Evolutionary conservation across 1,139 yeast species (phyloP).

Genomic region (Debaryomyces nepalensis): DNA sequence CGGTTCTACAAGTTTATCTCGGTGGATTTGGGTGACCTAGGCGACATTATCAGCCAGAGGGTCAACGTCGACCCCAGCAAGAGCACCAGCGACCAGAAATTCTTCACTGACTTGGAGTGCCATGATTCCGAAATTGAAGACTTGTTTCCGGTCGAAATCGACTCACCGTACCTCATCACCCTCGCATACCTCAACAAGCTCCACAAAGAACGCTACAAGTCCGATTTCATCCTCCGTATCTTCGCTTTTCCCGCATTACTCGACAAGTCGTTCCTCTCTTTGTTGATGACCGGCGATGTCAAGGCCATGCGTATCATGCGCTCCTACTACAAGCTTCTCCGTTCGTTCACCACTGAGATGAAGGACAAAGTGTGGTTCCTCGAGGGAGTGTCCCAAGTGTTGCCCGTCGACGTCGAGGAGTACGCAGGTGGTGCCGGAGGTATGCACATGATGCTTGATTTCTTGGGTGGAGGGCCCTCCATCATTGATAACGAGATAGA

Average conservation of each 20-base stretch:
- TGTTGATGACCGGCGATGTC: constrained; percentile 81
- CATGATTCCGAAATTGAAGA: constrained; percentile 86
- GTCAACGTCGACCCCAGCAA: constrained; percentile 29
- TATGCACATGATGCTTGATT: constrained; percentile 88
- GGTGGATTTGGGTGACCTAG: constrained; percentile 81
- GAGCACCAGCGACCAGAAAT: constrained; percentile 26
- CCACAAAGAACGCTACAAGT: constrained; percentile 78
- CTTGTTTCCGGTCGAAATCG: constrained; percentile 80
- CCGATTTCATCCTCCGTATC: constrained; percentile 83
- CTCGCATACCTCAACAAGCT: constrained; percentile 85
- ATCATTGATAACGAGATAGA: constrained; percentile 49
- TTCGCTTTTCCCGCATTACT: constrained; percentile 93
- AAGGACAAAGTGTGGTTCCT: constrained; percentile 92
- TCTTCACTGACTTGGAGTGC: constrained; percentile 69
- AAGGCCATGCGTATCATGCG: constrained; percentile 90
- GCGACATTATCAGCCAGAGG: constrained; percentile 69
- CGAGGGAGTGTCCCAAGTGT: constrained; percentile 86
- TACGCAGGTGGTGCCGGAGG: constrained; percentile 85
- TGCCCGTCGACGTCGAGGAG: constrained; percentile 84
- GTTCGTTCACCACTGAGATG: constrained; percentile 84
- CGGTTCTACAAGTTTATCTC: constrained; percentile 75
- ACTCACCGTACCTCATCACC: constrained; percentile 85
- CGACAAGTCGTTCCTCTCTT: constrained; percentile 74
- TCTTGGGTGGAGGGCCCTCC: constrained; percentile 73
- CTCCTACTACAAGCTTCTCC: constrained; percentile 78